These are phyloP conservation scores for Lentinula aciculospora DNA, from an alignment of 768 basidiomycete genomes.

Conservation along the genomic window DNA sequence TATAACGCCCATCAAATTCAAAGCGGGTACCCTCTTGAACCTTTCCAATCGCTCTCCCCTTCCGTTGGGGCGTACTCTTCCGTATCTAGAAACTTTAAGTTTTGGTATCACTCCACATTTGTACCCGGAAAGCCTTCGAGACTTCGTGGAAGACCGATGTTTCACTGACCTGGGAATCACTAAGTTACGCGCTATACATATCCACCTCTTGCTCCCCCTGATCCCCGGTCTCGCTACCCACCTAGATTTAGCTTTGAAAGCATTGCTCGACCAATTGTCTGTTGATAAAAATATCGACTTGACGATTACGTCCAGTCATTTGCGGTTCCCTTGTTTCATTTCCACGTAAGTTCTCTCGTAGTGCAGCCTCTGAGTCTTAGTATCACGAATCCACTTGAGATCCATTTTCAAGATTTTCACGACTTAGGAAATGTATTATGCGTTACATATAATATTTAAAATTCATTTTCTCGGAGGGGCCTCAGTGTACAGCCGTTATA, in stretches of 20 bases:
- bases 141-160: background rate
- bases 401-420: background rate
- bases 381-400: too few relatives aligned
- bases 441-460: too few relatives aligned
- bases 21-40: background rate
- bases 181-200: background rate
- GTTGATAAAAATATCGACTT: background rate
- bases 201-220: background rate
- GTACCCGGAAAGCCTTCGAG: background rate
- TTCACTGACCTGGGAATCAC: background rate
- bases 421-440: background rate
- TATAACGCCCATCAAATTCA: background rate
- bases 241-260: background rate
- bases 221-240: background rate
- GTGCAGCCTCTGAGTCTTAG: background rate
- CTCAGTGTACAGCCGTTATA: too few relatives aligned
- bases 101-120: background rate
- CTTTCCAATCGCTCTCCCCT: background rate
- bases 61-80: background rate
- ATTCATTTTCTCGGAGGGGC: too few relatives aligned
- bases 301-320: background rate
- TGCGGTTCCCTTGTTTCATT: background rate
- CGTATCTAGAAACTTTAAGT: background rate
- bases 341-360: background rate
- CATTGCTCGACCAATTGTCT: background rate